These are phyloP conservation scores for Periglandula ipomoeae DNA, from an alignment of 2,329 filamentous ascomycete genomes.

Conservation along the genomic window DNA sequence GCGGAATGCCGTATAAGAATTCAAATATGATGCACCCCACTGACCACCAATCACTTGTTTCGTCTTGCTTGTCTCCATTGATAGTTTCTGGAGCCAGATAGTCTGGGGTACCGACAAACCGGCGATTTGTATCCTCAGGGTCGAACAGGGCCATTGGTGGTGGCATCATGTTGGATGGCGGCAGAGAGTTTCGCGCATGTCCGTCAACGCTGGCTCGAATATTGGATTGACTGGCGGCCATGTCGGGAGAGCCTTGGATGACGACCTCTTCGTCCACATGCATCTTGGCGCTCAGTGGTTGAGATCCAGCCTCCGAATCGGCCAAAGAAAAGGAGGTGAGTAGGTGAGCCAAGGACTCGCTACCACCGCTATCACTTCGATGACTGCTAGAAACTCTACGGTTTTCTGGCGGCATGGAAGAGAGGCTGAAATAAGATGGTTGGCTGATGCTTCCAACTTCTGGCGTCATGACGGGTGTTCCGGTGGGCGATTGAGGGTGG, in stretches of 20 bases:
- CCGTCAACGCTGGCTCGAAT: slow-evolving; percentile 24
- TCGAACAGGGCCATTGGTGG: slow-evolving; percentile 94
- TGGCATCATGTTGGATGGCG: slow-evolving; percentile 63
- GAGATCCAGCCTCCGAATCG: slow-evolving; percentile 40
- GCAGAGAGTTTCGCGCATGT: slow-evolving; percentile 23
- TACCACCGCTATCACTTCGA: slow-evolving; percentile 86
- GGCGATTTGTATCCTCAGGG: slow-evolving; percentile 82
- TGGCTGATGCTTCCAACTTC: slow-evolving; percentile 57
- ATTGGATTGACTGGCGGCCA: slow-evolving; percentile 37
- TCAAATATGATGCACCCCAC: slow-evolving; percentile 98
- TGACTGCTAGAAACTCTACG: slow-evolving; percentile 63
- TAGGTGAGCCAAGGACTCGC: slow-evolving; percentile 75
- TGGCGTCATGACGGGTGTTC: slow-evolving; percentile 81
- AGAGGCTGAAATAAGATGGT: slow-evolving; percentile 86
- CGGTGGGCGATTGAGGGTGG: slow-evolving; percentile 62
- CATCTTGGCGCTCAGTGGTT: slow-evolving; percentile 40
- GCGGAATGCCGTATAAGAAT: slow-evolving; percentile 85
- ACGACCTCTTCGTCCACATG: slow-evolving; percentile 68
- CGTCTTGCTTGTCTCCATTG: slow-evolving; percentile 87
- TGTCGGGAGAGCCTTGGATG: slow-evolving; percentile 67
- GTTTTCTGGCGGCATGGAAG: slow-evolving; percentile 44
- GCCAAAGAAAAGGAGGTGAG: slow-evolving; percentile 70
- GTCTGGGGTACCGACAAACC: slow-evolving; percentile 94
- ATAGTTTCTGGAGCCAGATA: slow-evolving; percentile 97
- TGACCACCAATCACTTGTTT: slow-evolving; percentile 99